Conservation (phyloP, 1,139 yeast genomes). For the Sugiyamaella castrensis region DNA sequence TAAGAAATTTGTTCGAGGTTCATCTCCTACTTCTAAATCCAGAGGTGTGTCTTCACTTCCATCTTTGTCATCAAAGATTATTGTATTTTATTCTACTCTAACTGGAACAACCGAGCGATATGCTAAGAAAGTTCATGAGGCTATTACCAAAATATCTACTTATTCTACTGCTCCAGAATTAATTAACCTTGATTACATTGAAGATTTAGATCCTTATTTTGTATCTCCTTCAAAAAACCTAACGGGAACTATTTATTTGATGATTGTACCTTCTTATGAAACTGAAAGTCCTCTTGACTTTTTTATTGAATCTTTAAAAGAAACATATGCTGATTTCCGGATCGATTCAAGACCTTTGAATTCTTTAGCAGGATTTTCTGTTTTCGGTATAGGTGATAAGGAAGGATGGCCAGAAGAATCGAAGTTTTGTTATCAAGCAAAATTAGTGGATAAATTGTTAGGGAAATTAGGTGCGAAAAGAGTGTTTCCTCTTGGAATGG, state of each 20-base stretch:
- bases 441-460: slow-evolving; percentile 67
- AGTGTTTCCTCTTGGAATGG: slow-evolving; percentile 77
- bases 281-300: slow-evolving; percentile 91
- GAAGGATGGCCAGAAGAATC: slow-evolving; percentile 73
- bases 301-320: slow-evolving; percentile 74
- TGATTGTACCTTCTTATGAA: slow-evolving; percentile 87
- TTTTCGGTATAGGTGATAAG: slow-evolving; percentile 81
- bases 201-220: slow-evolving; percentile 81
- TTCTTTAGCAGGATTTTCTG: slow-evolving; percentile 71
- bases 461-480: slow-evolving; percentile 84
- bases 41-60: slow-evolving; percentile 23
- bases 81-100: slow-evolving; percentile 76
- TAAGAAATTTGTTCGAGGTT: slow-evolving; percentile 12
- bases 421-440: slow-evolving; percentile 85
- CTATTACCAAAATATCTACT: slow-evolving; percentile 32
- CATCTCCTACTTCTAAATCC: slow-evolving; percentile 15
- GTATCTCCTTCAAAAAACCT: slow-evolving; percentile 47
- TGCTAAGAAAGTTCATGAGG: slow-evolving; percentile 48
- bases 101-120: slow-evolving; percentile 78
- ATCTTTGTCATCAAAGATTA: slow-evolving; percentile 37
- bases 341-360: slow-evolving; percentile 74
- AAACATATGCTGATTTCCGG: slow-evolving; percentile 80
- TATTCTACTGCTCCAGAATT: slow-evolving; percentile 47
- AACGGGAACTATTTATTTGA: slow-evolving; percentile 47
- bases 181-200: slow-evolving; percentile 73